Conservation (phyloP, 306 rosid genomes). For the Begonia peltatifolia region DNA sequence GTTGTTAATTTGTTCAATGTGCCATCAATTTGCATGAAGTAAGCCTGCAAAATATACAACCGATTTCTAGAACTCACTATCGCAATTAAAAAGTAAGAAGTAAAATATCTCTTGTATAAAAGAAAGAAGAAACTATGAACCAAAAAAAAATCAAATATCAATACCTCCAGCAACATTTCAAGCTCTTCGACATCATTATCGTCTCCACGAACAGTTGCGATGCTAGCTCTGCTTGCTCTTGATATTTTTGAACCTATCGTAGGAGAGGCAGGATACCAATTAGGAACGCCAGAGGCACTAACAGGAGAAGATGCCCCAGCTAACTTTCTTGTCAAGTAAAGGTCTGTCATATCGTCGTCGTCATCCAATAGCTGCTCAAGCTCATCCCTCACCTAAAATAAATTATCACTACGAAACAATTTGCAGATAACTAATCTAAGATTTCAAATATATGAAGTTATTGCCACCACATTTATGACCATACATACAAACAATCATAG, state of each 20-base stretch:
- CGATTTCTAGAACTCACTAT: not conserved
- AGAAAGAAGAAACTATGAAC: not conserved
- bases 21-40: slow-evolving; percentile 74
- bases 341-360: slow-evolving; percentile 95
- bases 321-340: slow-evolving; percentile 80
- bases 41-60: slow-evolving; percentile 43
- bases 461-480: too few species aligned
- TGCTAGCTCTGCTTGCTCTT: slow-evolving; percentile 68
- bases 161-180: slow-evolving; percentile 86
- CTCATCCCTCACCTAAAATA: slow-evolving; percentile 66
- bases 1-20: slow-evolving; percentile 58
- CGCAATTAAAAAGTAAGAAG: too few species aligned
- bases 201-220: slow-evolving; percentile 41
- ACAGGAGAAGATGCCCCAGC: slow-evolving; percentile 53
- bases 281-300: slow-evolving; percentile 48
- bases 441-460: too few species aligned
- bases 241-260: slow-evolving; percentile 59
- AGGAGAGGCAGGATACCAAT: slow-evolving; percentile 47
- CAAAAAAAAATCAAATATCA: slow-evolving; percentile 3
- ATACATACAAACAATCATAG: too few species aligned
- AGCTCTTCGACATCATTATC: slow-evolving; percentile 76
- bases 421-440: not conserved
- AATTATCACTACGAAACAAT: not conserved
- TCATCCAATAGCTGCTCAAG: slow-evolving; percentile 91
- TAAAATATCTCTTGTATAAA: not conserved